These are phyloP conservation scores for Spizellomyces sp. DNA, from an alignment of 192 early-diverging fungal species.

Conservation along the genomic window DNA sequence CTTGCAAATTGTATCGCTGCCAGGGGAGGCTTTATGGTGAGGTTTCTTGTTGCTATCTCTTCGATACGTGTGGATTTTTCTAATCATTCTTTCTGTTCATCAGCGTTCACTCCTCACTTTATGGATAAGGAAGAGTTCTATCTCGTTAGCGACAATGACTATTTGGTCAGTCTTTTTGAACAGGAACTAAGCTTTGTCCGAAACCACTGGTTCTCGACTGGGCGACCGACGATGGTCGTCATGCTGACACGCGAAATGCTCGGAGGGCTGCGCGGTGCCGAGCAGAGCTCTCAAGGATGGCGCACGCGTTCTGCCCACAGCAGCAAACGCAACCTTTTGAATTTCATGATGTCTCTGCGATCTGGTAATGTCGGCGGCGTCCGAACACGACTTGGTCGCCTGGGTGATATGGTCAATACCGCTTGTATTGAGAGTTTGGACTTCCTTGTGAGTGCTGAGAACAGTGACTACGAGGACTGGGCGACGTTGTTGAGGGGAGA, in stretches of 20 bases:
- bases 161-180: slow-evolving; percentile 75
- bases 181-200: slow-evolving; percentile 75
- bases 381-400: slow-evolving; percentile 73
- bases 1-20: slow-evolving; percentile 79
- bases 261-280: slow-evolving; percentile 50
- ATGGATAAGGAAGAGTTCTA: slow-evolving; percentile 89
- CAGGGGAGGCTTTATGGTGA: slow-evolving; percentile 73
- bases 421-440: slow-evolving; percentile 78
- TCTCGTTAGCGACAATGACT: slow-evolving; percentile 83
- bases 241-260: slow-evolving; percentile 80
- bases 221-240: slow-evolving; percentile 78
- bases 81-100: background rate
- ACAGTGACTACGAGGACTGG: slow-evolving; percentile 46
- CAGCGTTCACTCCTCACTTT: slow-evolving; percentile 79
- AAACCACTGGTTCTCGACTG: slow-evolving; percentile 70
- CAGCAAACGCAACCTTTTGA: slow-evolving; percentile 69
- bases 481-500: slow-evolving; percentile 45
- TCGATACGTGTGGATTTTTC: too few relatives aligned
- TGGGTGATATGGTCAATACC: slow-evolving; percentile 77
- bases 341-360: slow-evolving; percentile 83
- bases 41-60: too few relatives aligned
- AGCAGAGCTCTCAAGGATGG: slow-evolving; percentile 34
- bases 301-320: slow-evolving; percentile 29
- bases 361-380: slow-evolving; percentile 66
- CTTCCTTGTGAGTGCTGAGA: slow-evolving; percentile 65